phyloP scores from a whole-genome alignment of 768 basidiomycete genomes.

The Lactarius indigo region DNA sequence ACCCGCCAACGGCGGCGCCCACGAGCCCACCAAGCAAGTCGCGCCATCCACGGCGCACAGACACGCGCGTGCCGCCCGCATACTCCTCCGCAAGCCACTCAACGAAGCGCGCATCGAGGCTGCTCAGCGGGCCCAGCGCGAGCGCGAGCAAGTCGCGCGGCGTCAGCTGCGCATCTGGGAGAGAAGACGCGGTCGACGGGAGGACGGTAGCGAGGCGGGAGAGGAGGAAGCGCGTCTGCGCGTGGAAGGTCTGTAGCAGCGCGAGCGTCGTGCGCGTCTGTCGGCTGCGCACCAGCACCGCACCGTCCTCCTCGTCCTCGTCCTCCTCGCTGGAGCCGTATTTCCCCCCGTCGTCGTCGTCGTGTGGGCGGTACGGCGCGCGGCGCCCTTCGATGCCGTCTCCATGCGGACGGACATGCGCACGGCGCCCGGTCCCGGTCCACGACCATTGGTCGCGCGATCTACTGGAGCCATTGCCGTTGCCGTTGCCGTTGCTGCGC shows the following conservation, averaged over 20 bases:
- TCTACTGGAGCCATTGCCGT: neutral
- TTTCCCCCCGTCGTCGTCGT: neutral
- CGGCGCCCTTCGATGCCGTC: constrained; percentile 67
- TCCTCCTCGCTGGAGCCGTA: too few species aligned
- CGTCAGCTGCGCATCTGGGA: neutral
- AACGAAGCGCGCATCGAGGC: constrained; percentile 65
- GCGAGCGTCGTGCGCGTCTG: constrained; percentile 44
- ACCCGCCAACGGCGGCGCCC: constrained; percentile 36
- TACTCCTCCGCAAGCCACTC: constrained; percentile 78
- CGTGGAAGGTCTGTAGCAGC: constrained; percentile 60
- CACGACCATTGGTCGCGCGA: neutral
- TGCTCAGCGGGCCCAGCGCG: constrained; percentile 71
- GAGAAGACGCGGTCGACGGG: neutral
- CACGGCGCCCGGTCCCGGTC: neutral
- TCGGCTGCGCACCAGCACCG: constrained; percentile 37
- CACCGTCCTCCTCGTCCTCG: constrained; percentile 46
- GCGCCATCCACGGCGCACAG: constrained; percentile 46
- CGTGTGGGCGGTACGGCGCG: constrained; percentile 19
- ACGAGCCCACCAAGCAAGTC: constrained; percentile 43
- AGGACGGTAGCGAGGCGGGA: constrained; percentile 52
- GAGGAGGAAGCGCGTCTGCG: constrained; percentile 63
- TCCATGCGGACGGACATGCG: constrained; percentile 55
- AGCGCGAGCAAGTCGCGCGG: constrained; percentile 46
- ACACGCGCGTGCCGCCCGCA: constrained; percentile 35
- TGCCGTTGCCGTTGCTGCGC: constrained; percentile 52